These are phyloP conservation scores for Yamadazyma atmosphaerica DNA, from an alignment of 1,139 yeast genomes.

Conservation along the genomic window DNA sequence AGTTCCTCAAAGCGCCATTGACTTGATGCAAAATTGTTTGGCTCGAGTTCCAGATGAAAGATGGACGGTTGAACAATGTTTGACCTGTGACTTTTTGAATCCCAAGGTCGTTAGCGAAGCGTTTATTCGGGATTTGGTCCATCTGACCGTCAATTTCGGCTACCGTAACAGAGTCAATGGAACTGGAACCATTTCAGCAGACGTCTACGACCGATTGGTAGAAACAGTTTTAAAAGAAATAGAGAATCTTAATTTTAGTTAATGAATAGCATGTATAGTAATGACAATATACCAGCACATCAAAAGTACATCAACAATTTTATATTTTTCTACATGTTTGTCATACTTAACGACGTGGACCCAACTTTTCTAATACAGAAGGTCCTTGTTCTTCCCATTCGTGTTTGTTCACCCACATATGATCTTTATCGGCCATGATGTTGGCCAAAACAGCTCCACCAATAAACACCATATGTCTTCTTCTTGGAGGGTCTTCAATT, in stretches of 20 bases:
- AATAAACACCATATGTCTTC: slow-evolving; percentile 97
- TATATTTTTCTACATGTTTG: not conserved
- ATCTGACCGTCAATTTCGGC: slow-evolving; percentile 75
- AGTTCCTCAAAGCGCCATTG: slow-evolving; percentile 71
- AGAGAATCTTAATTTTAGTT: slow-evolving; percentile 38
- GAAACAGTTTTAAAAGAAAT: slow-evolving; percentile 44
- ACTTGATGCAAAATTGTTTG: slow-evolving; percentile 72
- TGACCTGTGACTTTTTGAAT: slow-evolving; percentile 58
- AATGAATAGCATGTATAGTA: slow-evolving; percentile 12
- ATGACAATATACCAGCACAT: too few species aligned
- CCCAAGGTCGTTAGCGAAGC: slow-evolving; percentile 73
- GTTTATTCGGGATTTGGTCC: slow-evolving; percentile 70
- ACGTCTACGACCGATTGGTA: slow-evolving; percentile 43
- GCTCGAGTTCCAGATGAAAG: slow-evolving; percentile 70
- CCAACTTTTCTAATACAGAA: slow-evolving; percentile 79
- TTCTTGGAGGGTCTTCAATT: slow-evolving; percentile 98
- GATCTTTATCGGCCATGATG: slow-evolving; percentile 97
- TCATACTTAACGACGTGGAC: slow-evolving; percentile 65
- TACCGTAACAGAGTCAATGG: slow-evolving; percentile 37
- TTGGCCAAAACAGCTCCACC: slow-evolving; percentile 99
- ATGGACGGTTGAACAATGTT: slow-evolving; percentile 62
- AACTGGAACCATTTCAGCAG: slow-evolving; percentile 35
- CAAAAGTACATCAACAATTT: too few species aligned
- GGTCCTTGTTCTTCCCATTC: slow-evolving; percentile 99
- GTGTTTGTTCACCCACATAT: slow-evolving; percentile 94